Evolutionary conservation across 2,329 filamentous ascomycete genomes (phyloP), one percentile per base, ranked within the genome.

Genomic region (Ilyonectria sp.): DNA sequence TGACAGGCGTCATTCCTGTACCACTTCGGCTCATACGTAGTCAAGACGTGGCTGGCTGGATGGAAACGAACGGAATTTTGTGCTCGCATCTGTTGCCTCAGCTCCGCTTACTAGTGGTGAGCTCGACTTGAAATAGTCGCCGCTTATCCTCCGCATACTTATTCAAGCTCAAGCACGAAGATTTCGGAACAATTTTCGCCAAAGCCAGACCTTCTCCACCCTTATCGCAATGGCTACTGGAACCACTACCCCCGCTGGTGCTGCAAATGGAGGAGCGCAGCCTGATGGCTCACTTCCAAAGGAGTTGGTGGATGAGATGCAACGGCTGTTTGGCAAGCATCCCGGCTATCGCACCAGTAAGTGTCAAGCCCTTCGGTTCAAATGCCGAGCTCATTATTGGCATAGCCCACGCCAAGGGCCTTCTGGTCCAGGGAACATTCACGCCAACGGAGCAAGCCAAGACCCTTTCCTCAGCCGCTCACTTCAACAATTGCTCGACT

Each of bases 281-380:
- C 6, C 55, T 4, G 43, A 63, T 6, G 60, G 52, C 1, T 37
- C 47, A 13, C 67, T 69, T 15, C 52, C 60, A 0, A 26, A 69
- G 9, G 19, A 69, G 8, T 55, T 69, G 50, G 65, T 69, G 15
- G 56, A 69, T 57, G 60, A 54, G 9, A 69, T 69, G 65, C 67
- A 69, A n/a, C 35, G 43, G 4, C 53, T 70, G 3, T 70, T 70
- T 7, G 68, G 68, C 9, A 70, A 70, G 26, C 68, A 70, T 8
- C 37, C 37, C 3, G 68, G 68, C 1, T 70, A 68, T 5, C 63
- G 68, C 13, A 70, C 68, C 17, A 70, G 68, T 70, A 7, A 13
- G 68, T 43, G 1, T 0, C 6, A 6, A 3, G 3, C 0, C 2
- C 1, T 1, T 17, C 0, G 0, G 0, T 9, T 6, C 7, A 3